These are phyloP conservation scores for Xylaria polymorpha DNA, from an alignment of 2,329 filamentous ascomycete species.

Conservation along the genomic window DNA sequence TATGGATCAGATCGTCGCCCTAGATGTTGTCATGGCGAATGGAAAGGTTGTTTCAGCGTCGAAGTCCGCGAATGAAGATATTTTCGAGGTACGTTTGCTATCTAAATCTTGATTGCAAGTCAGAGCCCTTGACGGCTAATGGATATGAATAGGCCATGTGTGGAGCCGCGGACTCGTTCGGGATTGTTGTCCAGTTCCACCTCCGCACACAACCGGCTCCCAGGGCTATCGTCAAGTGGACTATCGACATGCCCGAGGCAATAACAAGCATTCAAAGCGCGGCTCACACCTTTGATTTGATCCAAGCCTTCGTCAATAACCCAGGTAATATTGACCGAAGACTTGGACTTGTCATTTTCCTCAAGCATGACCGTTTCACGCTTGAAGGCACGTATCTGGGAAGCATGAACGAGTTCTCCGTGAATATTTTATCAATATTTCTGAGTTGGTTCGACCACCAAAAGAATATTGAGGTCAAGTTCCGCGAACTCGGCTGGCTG, in stretches of 20 bases:
- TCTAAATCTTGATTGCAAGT: not conserved
- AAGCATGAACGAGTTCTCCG: slow-evolving; percentile 40
- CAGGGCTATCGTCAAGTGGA: slow-evolving; percentile 53
- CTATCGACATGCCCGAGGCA: slow-evolving; percentile 37
- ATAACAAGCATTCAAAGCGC: slow-evolving; percentile 38
- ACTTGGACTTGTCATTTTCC: slow-evolving; percentile 47
- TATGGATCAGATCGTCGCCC: slow-evolving; percentile 61
- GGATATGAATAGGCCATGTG: slow-evolving; percentile 51
- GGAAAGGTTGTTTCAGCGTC: slow-evolving; percentile 41
- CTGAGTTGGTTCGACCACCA: slow-evolving; percentile 39
- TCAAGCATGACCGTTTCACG: slow-evolving; percentile 43
- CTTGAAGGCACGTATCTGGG: slow-evolving; percentile 53
- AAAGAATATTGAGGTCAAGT: slow-evolving; percentile 3
- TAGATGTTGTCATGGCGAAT: slow-evolving; percentile 59
- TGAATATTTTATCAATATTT: slow-evolving; percentile 45
- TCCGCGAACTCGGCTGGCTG: slow-evolving; percentile 42
- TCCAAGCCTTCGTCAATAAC: slow-evolving; percentile 52
- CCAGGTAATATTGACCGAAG: slow-evolving; percentile 46
- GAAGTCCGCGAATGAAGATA: slow-evolving; percentile 38
- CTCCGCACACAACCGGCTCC: slow-evolving; percentile 51
- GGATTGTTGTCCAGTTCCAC: slow-evolving; percentile 53
- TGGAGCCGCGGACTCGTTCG: slow-evolving; percentile 56
- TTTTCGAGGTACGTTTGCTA: slow-evolving; percentile 47
- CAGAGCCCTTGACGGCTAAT: not conserved
- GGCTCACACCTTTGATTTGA: slow-evolving; percentile 39